These are phyloP conservation scores for Neurospora terricola DNA, from an alignment of 495 filamentous ascomycete genomes.

Conservation along the genomic window DNA sequence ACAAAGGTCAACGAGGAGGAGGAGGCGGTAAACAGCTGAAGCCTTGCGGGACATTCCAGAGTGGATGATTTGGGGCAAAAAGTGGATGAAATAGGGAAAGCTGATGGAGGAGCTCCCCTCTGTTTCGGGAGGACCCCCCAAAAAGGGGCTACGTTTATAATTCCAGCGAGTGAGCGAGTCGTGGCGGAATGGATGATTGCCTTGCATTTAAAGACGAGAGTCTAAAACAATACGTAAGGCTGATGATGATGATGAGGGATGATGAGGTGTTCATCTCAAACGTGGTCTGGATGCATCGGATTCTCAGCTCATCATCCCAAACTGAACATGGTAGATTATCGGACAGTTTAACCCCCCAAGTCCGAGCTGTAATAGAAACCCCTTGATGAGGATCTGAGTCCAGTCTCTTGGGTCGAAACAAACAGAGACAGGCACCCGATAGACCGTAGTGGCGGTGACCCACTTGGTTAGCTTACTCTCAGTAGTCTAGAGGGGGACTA, in stretches of 20 bases:
- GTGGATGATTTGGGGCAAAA: background rate
- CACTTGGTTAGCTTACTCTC: background rate
- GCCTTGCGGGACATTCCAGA: background rate
- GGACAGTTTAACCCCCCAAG: background rate
- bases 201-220: background rate
- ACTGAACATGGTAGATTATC: background rate
- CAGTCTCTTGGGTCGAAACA: background rate
- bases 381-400: background rate
- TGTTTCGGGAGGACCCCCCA: background rate
- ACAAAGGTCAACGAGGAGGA: background rate
- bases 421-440: background rate
- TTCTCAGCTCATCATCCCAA: background rate
- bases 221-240: background rate
- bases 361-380: background rate
- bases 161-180: background rate
- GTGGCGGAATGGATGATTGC: background rate
- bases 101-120: background rate
- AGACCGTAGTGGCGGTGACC: background rate
- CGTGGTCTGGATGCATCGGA: background rate
- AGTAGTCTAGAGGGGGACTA: background rate
- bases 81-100: background rate
- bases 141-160: background rate
- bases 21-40: background rate
- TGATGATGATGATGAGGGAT: background rate
- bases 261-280: background rate